Evolutionary conservation across 2,329 filamentous ascomycete genomes (phyloP), one percentile per base, ranked within the genome.

Genomic region (Pseudocercospora ulei): DNA sequence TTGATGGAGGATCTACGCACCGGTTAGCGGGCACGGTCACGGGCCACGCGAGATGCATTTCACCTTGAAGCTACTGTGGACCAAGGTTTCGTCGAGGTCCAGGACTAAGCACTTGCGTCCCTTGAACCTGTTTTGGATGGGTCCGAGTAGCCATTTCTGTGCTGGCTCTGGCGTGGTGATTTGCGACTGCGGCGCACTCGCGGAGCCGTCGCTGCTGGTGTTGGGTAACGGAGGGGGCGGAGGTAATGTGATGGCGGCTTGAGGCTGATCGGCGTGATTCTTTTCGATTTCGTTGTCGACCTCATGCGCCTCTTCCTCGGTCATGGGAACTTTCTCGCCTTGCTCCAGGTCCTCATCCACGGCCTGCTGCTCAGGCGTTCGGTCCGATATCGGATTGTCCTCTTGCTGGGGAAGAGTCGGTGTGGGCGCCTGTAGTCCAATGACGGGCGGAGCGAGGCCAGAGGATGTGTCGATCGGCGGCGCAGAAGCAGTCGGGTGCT

Each of bases 61-160:
- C 64, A 92, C 88, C 75, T 98, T 98, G 67, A 98, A 98, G 53
- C 90, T 96, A 62, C 90, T 96, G 67, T 98, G 90, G 14, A 98
- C 90, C 36, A 98, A 67, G 1, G 90, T 98, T 63, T 98, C 90
- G 53, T 98, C 90, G 45, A 98, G 68, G 66, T 98, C 90, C 29
- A 98, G 72, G 11, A 98, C 88, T 25, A 98, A 68, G 55, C 90
- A 98, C 63, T 98, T 98, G 58, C 83, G 80, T 17, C 86, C 85
- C 62, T 81, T 78, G 54, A 90, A 76, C 52, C 83, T 79, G 16
- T 84, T 79, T 25, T 78, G 71, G 50, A 88, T 74, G 1, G 87
- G 79, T n/a, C 86, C 86, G 38, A 98, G 67, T 22, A 98, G 69
- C 65, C 74, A 84, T 55, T 79, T 78, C 49, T 75, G 75, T 34